Base-by-base conservation (phyloP, 2,329 filamentous ascomycete genomes). In the Pseudocercospora pini-densiflorae region DNA sequence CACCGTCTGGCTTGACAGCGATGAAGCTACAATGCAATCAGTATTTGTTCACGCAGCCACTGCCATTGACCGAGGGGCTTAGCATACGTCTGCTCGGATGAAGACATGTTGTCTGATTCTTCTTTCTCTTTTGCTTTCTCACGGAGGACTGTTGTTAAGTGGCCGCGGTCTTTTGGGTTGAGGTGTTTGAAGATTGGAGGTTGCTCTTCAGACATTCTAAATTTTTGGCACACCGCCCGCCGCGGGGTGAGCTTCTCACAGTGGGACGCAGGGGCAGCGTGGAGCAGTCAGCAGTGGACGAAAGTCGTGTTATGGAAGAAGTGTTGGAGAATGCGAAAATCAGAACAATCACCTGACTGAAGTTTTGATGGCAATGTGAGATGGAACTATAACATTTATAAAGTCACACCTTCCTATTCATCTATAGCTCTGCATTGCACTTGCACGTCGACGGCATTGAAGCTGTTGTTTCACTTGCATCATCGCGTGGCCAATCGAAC, bases 1-100 rank as follows among this genome's bases (percentile, higher is more conserved):
- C 95, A 83, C 95, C 95, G 86, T 98, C 95, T 78, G 94, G 95
- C 93, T 99, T 99, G 89, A 99, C 93, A 82, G 95, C 95, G 89
- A 98, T 98, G 92, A 98, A 98, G 87, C 94, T 98, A 79, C 75
- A 21, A 61, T 24, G 53, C 61, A 23, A 19, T 71, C 65, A 70
- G 64, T 65, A 7, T 61, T 57, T 66, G 58, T 29, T 62, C 61
- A 14, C 21, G 14, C 24, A 27, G 40, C 59, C 19, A 36, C 51
- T 43, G 14, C 21, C 24, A 36, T 54, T 29, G 51, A 43, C n/a
- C 21, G n/a, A 45, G 24, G 14, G 16, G 31, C 9, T 40, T 19
- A 49, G 85, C 91, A 83, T 85, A 97, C 93, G 93, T 97, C 87
- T 94, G 92, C 86, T 96, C 93, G 83, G 68, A 68, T 58, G 82